A percentile compares a stretch with the other conserved stretches of the same genome.
These are phyloP conservation scores for Cystobasidium slooffiae DNA, from an alignment of 1,284 basidiomycete genomes.

Conservation along the genomic window DNA sequence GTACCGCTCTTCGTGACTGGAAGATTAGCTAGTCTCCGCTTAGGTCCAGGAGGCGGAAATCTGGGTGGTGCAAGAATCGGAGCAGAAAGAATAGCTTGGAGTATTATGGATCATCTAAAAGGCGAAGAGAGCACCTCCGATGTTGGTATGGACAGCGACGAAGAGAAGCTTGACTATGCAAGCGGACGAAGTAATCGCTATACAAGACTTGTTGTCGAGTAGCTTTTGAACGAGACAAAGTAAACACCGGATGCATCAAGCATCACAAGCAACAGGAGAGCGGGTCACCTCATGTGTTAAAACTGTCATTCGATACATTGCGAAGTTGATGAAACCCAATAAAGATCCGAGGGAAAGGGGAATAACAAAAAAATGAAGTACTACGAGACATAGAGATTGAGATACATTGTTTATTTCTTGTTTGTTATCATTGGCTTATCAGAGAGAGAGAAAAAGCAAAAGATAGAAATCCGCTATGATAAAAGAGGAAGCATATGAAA, in stretches of 20 bases:
- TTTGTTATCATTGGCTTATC: no score
- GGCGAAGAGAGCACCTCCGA: neutral
- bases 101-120: constrained; percentile 14
- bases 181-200: constrained; percentile 12
- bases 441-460: no score
- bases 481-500: no score
- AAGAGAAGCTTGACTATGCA: constrained; percentile 20
- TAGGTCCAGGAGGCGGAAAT: constrained; percentile 57
- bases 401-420: no score
- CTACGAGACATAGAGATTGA: no score
- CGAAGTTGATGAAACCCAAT: no score
- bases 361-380: no score
- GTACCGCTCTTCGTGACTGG: constrained; percentile 56
- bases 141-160: neutral
- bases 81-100: constrained; percentile 56
- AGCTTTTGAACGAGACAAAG: neutral
- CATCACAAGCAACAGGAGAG: no score
- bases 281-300: no score
- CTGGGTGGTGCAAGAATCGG: constrained; percentile 56
- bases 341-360: no score
- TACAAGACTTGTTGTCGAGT: constrained; percentile 9
- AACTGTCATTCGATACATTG: no score
- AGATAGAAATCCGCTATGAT: no score
- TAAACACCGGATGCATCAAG: neutral
- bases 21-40: constrained; percentile 45